A percentile compares a stretch with the other conserved stretches of the same genome.
Conservation (phyloP, 192 early-diverging fungal genomes). For the Gonapodya prolifera region DNA sequence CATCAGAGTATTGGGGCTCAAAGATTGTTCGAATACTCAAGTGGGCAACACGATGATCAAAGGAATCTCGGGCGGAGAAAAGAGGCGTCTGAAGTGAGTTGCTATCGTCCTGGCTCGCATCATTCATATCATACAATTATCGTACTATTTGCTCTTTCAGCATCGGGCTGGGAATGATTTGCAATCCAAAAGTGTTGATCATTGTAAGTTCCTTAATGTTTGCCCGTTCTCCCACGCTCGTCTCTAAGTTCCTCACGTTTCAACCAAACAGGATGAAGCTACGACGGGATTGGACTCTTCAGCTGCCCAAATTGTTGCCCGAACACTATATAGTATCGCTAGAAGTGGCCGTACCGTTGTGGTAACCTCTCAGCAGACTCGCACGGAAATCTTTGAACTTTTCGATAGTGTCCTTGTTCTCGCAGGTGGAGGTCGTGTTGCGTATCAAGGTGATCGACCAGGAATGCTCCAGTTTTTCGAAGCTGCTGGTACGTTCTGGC, state of each 20-base stretch:
- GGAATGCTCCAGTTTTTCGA: conserved; percentile 3
- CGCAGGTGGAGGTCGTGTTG: not conserved
- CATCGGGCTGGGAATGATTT: conserved; percentile 2
- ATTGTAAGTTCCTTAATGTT: too few relatives aligned
- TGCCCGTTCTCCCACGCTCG: too few relatives aligned
- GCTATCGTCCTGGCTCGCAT: not conserved
- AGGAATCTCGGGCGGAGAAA: conserved; percentile 65
- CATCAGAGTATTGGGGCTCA: conserved; percentile 21
- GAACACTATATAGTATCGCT: not conserved
- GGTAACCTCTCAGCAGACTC: conserved; percentile 1
- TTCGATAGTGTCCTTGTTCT: not conserved
- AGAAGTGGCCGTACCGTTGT: not conserved
- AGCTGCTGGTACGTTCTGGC: not conserved
- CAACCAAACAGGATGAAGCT: not conserved
- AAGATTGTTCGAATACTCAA: conserved; percentile 20
- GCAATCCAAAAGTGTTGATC: not conserved
- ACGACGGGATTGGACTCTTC: not conserved
- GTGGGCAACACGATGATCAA: conserved; percentile 63
- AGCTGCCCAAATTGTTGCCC: not conserved
- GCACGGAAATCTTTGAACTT: not conserved
- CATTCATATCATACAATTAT: too few relatives aligned
- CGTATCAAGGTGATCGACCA: not conserved
- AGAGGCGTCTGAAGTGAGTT: conserved; percentile 31
- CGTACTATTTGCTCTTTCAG: not conserved
- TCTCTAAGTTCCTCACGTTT: too few relatives aligned